These are phyloP conservation scores for Butyriboletus loyo DNA, from an alignment of 768 basidiomycete species.

Conservation along the genomic window DNA sequence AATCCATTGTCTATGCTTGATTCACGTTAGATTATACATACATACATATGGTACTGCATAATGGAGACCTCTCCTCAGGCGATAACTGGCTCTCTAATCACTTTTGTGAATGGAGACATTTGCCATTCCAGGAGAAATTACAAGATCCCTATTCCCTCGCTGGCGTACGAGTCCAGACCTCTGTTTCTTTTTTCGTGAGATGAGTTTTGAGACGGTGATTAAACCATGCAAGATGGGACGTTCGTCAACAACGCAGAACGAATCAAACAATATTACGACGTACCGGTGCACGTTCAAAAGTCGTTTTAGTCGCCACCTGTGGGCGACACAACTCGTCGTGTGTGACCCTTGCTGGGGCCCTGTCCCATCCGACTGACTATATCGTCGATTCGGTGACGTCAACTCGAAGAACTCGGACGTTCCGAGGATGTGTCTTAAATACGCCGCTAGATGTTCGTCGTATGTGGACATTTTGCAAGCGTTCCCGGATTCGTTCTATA, in stretches of 20 bases:
- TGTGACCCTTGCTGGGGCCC: constrained; percentile 1
- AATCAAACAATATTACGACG: neutral
- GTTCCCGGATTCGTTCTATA: neutral
- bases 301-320: neutral
- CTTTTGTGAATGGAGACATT: too few relatives aligned
- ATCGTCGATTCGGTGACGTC: constrained; percentile 9
- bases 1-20: constrained; percentile 3
- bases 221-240: neutral
- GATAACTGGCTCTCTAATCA: neutral
- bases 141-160: neutral
- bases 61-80: constrained; percentile 1
- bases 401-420: constrained; percentile 1
- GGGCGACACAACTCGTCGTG: neutral
- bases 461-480: neutral
- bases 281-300: constrained; percentile 7
- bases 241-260: neutral
- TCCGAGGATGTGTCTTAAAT: neutral
- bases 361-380: constrained; percentile 7
- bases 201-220: constrained; percentile 6
- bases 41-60: constrained; percentile 7
- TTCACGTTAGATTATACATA: constrained; percentile 13
- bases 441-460: neutral
- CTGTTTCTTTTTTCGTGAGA: neutral
- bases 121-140: neutral
- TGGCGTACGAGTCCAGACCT: constrained; percentile 5